Base-by-base conservation (phyloP, 495 filamentous ascomycete genomes). In the Rhypophila decipiens region DNA sequence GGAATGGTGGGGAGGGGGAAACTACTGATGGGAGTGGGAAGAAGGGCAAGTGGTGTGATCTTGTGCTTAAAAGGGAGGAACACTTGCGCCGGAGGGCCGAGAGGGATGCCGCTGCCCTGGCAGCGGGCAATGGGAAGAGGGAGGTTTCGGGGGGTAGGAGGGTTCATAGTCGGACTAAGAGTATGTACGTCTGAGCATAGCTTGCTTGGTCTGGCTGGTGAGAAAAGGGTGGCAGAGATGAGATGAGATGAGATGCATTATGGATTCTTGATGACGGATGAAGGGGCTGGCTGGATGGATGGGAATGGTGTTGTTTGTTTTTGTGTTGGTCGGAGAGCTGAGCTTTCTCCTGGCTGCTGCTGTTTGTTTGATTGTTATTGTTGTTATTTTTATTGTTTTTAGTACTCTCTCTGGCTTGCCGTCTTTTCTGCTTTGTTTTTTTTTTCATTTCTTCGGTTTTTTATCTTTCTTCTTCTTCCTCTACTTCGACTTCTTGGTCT, bases 31-130 rank as follows among this genome's bases (percentile, higher is more conserved):
- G 61, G 55, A 50, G 66, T 2, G 65, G 58, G 19, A 69, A 74
- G 46, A 67, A 71, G 54, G 69, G 74, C 36, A 76, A 75, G 44
- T 98, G 93, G 93, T 91, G 89, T 38, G 87, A 95, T 49, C 65
- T 95, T 43, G 84, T 97, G 33, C 74, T 98, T 42, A 79, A 78
- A 68, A 56, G 68, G 43, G 75, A 79, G 50, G 74, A 77, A 49
- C 55, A 67, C 23, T 47, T 70, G 11, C 66, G 66, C 35, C 65
- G 61, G 38, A 66, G 67, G 33, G 63, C 65, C 29, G 63, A 66
- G 50, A 51, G 39, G 22, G n/a, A 19, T 24, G 37, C n/a, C 36
- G 38, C n/a, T 34, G 27, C 27, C n/a, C n/a, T 31, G 27, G 27
- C 13, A 13, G 27, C 13, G 27, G 60, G 10, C 60, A n/a, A n/a